Conservation (phyloP, 495 filamentous ascomycete genomes). For the Venustampulla echinocandica region DNA sequence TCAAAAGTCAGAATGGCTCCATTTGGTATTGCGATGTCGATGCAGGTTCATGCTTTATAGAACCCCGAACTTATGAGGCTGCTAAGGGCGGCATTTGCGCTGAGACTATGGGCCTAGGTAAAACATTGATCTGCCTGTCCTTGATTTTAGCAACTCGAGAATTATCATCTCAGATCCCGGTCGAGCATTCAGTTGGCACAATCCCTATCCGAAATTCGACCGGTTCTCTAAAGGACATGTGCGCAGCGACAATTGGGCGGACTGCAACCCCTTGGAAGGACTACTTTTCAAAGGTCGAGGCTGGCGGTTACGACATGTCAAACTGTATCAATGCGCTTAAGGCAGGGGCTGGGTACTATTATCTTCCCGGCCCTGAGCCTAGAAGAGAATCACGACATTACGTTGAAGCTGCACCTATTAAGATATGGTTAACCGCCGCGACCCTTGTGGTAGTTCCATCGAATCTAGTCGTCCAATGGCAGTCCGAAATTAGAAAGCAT, state of each 20-base stretch:
- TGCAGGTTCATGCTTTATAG: conserved; percentile 47
- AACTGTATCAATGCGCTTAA: conserved; percentile 49
- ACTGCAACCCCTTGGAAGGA: conserved; percentile 61
- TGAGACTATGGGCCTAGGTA: conserved; percentile 66
- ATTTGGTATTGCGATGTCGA: conserved; percentile 67
- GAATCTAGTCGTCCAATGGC: conserved; percentile 66
- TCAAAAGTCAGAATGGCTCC: conserved; percentile 48
- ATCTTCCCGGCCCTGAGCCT: conserved; percentile 38
- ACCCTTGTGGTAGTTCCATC: conserved; percentile 64
- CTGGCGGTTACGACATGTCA: conserved; percentile 32
- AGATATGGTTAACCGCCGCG: conserved; percentile 53
- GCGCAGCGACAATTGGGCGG: conserved; percentile 56
- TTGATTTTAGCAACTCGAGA: conserved; percentile 73
- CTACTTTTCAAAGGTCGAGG: conserved; percentile 37
- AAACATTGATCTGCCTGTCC: conserved; percentile 81
- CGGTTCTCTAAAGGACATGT: conserved; percentile 57
- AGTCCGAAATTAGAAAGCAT: conserved; percentile 59
- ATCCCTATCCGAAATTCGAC: conserved; percentile 35
- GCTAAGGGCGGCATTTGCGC: conserved; percentile 70
- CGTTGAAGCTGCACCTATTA: conserved; percentile 28
- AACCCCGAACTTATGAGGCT: conserved; percentile 64
- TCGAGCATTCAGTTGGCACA: conserved; percentile 44
- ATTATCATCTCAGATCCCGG: conserved; percentile 57
- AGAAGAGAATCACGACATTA: conserved; percentile 33
- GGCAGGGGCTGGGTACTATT: conserved; percentile 44